Evolutionary conservation across 805 yeast species (phyloP).

Genomic region (Barnettozyma californica): DNA sequence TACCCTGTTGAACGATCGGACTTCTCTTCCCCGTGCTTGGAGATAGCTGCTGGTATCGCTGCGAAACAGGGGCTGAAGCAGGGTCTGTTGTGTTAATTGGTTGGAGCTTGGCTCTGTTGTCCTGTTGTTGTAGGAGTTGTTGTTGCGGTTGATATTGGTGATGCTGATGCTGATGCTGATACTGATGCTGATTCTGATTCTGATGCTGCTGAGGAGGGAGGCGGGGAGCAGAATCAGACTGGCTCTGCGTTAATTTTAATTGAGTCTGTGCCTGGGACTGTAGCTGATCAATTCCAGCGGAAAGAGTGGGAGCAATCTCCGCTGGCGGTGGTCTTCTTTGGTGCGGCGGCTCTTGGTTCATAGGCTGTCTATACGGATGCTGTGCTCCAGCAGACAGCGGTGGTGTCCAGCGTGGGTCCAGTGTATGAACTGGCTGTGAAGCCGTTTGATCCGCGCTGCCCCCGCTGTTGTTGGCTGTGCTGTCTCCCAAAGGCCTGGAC

Average conservation of each 20-base stretch:
- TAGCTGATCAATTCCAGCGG: neutral
- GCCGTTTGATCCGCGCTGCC: neutral
- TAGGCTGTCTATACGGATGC: conserved; percentile 3
- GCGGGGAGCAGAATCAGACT: neutral
- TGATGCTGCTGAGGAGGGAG: conserved; percentile 13
- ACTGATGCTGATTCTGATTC: conserved; percentile 21
- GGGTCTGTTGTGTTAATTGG: conserved; percentile 17
- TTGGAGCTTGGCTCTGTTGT: conserved; percentile 9
- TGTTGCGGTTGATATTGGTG: conserved; percentile 1
- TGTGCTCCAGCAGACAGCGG: conserved; percentile 6
- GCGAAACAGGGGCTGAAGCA: conserved; percentile 13
- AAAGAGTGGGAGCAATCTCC: neutral
- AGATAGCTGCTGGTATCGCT: conserved; percentile 17
- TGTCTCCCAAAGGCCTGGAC: conserved; percentile 17
- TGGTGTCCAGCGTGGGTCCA: neutral
- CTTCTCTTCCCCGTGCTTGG: conserved; percentile 22
- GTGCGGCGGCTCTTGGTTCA: conserved; percentile 2
- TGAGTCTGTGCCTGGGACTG: neutral
- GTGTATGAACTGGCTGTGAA: neutral
- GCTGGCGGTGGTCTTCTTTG: conserved; percentile 7
- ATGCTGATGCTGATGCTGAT: conserved; percentile 7
- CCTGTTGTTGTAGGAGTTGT: neutral
- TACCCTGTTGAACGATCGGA: conserved; percentile 35
- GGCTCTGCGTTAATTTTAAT: too few relatives aligned
- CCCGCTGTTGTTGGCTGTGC: too few relatives aligned